Percentiles rank a stretch among this genome's conserved stretches.
phyloP scores from a whole-genome alignment of 192 early-diverging fungal genomes.

The Neocallimastix lanati region DNA sequence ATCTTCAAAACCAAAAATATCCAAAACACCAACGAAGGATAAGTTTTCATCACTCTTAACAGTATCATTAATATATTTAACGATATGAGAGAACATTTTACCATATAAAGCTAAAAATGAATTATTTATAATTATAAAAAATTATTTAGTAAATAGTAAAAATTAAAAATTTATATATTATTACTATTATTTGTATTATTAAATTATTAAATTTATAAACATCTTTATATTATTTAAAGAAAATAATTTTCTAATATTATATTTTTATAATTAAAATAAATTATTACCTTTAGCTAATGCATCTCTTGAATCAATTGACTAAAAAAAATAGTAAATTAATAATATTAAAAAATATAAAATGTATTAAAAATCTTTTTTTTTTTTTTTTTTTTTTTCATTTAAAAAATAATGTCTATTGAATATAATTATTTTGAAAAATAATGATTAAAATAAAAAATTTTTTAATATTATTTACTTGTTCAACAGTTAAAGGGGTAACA shows the following conservation, averaged over 20 bases:
- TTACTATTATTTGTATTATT: no score
- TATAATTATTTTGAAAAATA: no score
- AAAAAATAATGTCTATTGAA: no score
- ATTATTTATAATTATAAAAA: background rate
- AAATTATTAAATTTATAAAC: no score
- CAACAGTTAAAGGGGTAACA: background rate
- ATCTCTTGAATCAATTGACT: background rate
- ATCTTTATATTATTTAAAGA: no score
- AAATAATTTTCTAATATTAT: no score
- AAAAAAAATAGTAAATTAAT: background rate
- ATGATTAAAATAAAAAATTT: background rate
- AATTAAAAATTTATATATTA: no score
- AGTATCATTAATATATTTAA: background rate
- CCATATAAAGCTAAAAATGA: background rate
- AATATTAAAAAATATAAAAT: no score
- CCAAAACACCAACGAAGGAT: slow-evolving; percentile 29
- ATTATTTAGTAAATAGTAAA: no score
- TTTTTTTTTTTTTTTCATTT: no score
- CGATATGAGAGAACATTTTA: background rate
- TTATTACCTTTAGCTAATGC: background rate
- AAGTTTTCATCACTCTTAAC: slow-evolving; percentile 5
- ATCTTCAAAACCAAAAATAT: slow-evolving; percentile 41
- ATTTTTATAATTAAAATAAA: background rate
- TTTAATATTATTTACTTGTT: background rate
- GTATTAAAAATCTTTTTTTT: no score